Conservation (phyloP, 495 filamentous ascomycete genomes). For the Lepraria neglecta region DNA sequence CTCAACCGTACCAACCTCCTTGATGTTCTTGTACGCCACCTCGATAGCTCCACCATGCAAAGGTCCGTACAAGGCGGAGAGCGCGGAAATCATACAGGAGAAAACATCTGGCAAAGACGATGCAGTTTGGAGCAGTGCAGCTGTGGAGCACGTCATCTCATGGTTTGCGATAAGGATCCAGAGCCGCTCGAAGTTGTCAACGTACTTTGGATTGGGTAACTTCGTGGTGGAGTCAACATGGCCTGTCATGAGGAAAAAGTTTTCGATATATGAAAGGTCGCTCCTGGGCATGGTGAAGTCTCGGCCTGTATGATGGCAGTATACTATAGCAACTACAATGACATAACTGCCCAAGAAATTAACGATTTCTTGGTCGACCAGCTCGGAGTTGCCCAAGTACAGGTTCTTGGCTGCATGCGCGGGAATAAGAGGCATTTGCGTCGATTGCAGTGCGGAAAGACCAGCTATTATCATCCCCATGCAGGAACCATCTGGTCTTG, state of each 20-base stretch:
- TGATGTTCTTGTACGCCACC: slow-evolving; percentile 43
- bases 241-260: slow-evolving; percentile 41
- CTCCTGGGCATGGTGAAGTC: slow-evolving; percentile 36
- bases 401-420: slow-evolving; percentile 35
- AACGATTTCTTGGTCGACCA: slow-evolving; percentile 39
- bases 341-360: slow-evolving; percentile 38
- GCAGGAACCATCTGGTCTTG: slow-evolving; percentile 4
- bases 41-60: slow-evolving; percentile 51
- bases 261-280: slow-evolving; percentile 38
- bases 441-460: slow-evolving; percentile 38
- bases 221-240: slow-evolving; percentile 34
- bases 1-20: slow-evolving; percentile 40
- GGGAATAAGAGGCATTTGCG: slow-evolving; percentile 36
- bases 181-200: slow-evolving; percentile 35
- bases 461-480: slow-evolving; percentile 39
- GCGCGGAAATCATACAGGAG: slow-evolving; percentile 36
- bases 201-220: slow-evolving; percentile 33
- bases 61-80: slow-evolving; percentile 43
- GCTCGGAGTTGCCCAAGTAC: slow-evolving; percentile 33
- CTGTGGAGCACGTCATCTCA: slow-evolving; percentile 49
- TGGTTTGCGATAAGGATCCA: slow-evolving; percentile 49
- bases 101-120: slow-evolving; percentile 45
- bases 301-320: slow-evolving; percentile 36
- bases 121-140: slow-evolving; percentile 45
- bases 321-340: slow-evolving; percentile 35